Percentiles rank a stretch among this genome's conserved stretches.
phyloP scores from a whole-genome alignment of 1,284 basidiomycete genomes.

The Abortiporus biennis region DNA sequence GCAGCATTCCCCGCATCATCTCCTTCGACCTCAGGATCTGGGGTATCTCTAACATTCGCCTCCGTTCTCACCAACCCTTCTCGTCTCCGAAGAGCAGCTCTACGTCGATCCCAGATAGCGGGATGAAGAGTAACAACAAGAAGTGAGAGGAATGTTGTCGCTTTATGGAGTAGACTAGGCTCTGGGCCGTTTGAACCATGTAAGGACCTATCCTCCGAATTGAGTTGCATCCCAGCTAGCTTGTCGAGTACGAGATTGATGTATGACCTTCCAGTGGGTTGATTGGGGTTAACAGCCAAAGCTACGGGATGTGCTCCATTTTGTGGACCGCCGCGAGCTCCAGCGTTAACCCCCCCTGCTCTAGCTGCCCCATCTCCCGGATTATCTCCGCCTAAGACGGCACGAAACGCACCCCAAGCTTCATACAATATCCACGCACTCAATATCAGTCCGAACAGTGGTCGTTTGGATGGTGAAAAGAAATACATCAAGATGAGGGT shows the following conservation, averaged over 20 bases:
- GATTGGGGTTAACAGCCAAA: not conserved
- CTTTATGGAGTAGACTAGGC: conserved; percentile 45
- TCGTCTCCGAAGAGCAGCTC: conserved; percentile 49
- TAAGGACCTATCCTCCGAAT: conserved; percentile 47
- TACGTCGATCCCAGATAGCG: conserved; percentile 68
- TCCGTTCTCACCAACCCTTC: conserved; percentile 68
- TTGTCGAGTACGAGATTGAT: conserved; percentile 38
- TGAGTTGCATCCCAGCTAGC: conserved; percentile 52
- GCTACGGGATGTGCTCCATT: too few species aligned
- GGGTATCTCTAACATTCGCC: conserved; percentile 41
- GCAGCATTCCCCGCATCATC: conserved; percentile 25
- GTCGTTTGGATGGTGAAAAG: conserved; percentile 71
- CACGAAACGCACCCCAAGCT: conserved; percentile 66
- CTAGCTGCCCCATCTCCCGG: conserved; percentile 18
- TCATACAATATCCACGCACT: conserved; percentile 71
- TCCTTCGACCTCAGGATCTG: conserved; percentile 21
- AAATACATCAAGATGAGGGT: conserved; percentile 71
- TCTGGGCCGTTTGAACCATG: conserved; percentile 23
- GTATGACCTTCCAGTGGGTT: conserved; percentile 11
- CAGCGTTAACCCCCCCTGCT: conserved; percentile 5
- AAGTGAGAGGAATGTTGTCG: conserved; percentile 48
- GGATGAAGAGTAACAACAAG: conserved; percentile 64
- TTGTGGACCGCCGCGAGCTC: conserved; percentile 6
- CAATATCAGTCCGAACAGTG: conserved; percentile 61
- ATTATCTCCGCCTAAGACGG: conserved; percentile 39